These are phyloP conservation scores for Lachnellula arida DNA, from an alignment of 2,329 filamentous ascomycete genomes.

Conservation along the genomic window DNA sequence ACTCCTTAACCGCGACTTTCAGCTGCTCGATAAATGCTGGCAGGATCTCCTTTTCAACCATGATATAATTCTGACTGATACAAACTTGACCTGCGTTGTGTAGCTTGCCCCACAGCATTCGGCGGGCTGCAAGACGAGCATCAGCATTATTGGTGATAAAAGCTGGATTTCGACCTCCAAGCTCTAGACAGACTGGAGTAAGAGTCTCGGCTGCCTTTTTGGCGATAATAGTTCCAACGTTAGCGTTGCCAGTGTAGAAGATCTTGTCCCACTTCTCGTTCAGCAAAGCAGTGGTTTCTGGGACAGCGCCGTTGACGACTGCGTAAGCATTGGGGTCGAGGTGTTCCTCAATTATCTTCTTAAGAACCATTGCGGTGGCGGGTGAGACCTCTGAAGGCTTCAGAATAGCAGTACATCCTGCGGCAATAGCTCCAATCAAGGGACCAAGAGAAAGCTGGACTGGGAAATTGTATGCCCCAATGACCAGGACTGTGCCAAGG, in stretches of 20 bases:
- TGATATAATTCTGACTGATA: conserved; percentile 85
- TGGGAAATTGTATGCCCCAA: conserved; percentile 93
- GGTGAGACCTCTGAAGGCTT: conserved; percentile 88
- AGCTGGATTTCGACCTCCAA: conserved; percentile 88
- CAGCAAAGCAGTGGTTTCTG: conserved; percentile 76
- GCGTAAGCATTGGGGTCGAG: conserved; percentile 75
- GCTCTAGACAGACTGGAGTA: conserved; percentile 83
- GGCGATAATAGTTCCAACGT: conserved; percentile 79
- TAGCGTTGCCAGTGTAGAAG: conserved; percentile 82
- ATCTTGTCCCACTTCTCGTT: conserved; percentile 97
- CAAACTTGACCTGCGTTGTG: conserved; percentile 88
- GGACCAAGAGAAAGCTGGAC: conserved; percentile 75
- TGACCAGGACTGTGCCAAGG: conserved; percentile 75
- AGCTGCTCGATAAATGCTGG: conserved; percentile 70
- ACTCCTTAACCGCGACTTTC: conserved; percentile 64
- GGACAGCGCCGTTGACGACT: conserved; percentile 74
- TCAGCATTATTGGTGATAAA: conserved; percentile 84
- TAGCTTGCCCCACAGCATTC: conserved; percentile 85
- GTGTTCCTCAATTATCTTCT: conserved; percentile 69
- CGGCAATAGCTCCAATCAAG: conserved; percentile 83
- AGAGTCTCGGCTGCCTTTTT: conserved; percentile 85
- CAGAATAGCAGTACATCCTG: conserved; percentile 82
- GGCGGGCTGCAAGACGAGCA: conserved; percentile 71
- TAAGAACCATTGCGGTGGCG: conserved; percentile 69
- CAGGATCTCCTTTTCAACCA: conserved; percentile 72